phyloP scores from a whole-genome alignment of 331 rosid species.

The Rhamnella rubrinervis region DNA sequence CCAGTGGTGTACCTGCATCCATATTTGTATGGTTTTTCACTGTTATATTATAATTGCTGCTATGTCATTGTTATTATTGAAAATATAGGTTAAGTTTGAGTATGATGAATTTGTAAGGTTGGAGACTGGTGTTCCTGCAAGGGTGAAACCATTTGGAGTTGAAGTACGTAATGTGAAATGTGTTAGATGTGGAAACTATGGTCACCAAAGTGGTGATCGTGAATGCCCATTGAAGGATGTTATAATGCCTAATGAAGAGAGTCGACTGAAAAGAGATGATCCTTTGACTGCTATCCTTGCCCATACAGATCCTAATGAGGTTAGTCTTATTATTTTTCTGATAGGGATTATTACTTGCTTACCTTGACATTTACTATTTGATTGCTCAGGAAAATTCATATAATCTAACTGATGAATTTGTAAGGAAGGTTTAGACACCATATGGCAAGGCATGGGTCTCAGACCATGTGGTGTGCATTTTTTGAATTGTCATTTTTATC shows the following conservation, averaged over 20 bases:
- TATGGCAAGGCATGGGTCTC: constrained; percentile 8
- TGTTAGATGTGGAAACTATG: constrained; percentile 80
- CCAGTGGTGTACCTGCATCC: too few relatives aligned
- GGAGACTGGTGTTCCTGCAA: constrained; percentile 81
- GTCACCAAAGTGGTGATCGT: constrained; percentile 98
- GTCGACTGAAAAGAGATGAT: constrained; percentile 86
- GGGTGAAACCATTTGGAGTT: constrained; percentile 92
- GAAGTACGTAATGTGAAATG: constrained; percentile 96
- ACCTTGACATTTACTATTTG: too few relatives aligned
- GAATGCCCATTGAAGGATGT: constrained; percentile 94
- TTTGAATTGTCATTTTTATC: not conserved
- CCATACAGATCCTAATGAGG: constrained; percentile 79
- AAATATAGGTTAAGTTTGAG: not conserved
- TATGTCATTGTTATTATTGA: not conserved
- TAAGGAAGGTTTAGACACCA: not conserved
- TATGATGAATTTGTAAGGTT: constrained; percentile 40
- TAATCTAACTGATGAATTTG: not conserved
- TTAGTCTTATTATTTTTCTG: constrained; percentile 24
- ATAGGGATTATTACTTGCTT: too few relatives aligned
- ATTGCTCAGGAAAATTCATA: not conserved
- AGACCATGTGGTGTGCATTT: not conserved
- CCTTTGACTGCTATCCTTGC: constrained; percentile 91
- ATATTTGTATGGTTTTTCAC: too few relatives aligned
- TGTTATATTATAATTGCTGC: not conserved
- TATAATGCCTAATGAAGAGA: constrained; percentile 90